Conservation (phyloP, 495 filamentous ascomycete species). For the Xylaria flabelliformis region DNA sequence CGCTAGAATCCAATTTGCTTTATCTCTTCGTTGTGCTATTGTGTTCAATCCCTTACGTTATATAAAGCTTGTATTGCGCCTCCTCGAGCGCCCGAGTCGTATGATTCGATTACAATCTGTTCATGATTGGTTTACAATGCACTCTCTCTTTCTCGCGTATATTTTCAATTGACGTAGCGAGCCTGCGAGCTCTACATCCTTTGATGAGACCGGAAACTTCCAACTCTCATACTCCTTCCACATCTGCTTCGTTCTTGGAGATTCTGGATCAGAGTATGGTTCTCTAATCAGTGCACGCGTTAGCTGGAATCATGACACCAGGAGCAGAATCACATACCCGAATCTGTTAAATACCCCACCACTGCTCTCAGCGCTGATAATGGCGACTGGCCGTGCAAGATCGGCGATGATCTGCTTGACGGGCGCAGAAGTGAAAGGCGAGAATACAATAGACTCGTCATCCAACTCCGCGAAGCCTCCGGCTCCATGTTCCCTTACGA, state of each 20-base stretch:
- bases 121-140: no score
- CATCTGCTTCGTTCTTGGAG: constrained; percentile 50
- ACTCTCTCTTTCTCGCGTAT: not conserved
- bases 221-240: constrained; percentile 30
- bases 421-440: constrained; percentile 43
- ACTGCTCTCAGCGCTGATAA: constrained; percentile 34
- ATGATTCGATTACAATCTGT: no score
- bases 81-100: no score
- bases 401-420: constrained; percentile 48
- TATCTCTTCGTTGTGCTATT: no score
- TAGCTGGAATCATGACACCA: not conserved
- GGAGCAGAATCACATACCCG: not conserved
- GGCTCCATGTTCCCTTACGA: constrained; percentile 48
- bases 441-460: constrained; percentile 46
- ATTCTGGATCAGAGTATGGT: constrained; percentile 45
- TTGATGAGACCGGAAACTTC: constrained; percentile 33
- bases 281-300: constrained; percentile 36
- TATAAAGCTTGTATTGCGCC: no score
- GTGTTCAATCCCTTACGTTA: no score
- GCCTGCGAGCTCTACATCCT: not conserved
- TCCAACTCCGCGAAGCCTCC: constrained; percentile 51
- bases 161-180: not conserved
- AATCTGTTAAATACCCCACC: not conserved
- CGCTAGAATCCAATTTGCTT: no score
- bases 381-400: constrained; percentile 41